Percentiles rank a stretch among this genome's conserved stretches.
phyloP scores from a whole-genome alignment of 2,329 filamentous ascomycete genomes.

The Triangularia setosa region DNA sequence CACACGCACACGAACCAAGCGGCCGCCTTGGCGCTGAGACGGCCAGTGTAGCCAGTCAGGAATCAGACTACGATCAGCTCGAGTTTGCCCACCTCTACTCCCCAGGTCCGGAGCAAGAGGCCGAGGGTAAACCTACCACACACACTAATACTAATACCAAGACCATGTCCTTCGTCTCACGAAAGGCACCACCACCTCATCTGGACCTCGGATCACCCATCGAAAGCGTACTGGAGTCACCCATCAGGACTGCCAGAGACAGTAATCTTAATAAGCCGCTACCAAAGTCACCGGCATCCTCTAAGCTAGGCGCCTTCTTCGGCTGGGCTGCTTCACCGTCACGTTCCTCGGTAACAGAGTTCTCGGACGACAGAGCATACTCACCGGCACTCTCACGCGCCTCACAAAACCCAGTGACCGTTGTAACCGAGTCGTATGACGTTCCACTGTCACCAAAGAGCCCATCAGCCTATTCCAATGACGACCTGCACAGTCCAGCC shows the following conservation, averaged over 20 bases:
- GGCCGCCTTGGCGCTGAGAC: conserved; percentile 41
- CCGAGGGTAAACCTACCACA: conserved; percentile 27
- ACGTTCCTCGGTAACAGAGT: conserved; percentile 46
- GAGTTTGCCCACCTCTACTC: conserved; percentile 25
- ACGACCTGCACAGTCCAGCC: conserved; percentile 37
- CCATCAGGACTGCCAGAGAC: conserved; percentile 19
- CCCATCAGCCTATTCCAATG: conserved; percentile 39
- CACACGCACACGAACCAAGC: conserved; percentile 39
- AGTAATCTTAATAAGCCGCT: conserved; percentile 50
- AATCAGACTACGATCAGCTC: conserved; percentile 28
- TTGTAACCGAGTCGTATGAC: conserved; percentile 37
- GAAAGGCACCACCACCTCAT: conserved; percentile 50
- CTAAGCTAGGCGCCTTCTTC: conserved; percentile 51
- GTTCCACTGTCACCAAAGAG: conserved; percentile 37
- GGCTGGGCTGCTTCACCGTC: conserved; percentile 46
- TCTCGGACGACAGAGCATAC: conserved; percentile 42
- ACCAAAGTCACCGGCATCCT: conserved; percentile 50
- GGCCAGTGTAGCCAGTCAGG: conserved; percentile 34
- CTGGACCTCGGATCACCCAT: conserved; percentile 43
- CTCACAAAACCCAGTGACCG: conserved; percentile 38
- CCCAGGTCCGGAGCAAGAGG: conserved; percentile 19
- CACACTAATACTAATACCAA: conserved; percentile 34
- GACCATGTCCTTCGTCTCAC: conserved; percentile 46
- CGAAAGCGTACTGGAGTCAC: conserved; percentile 31
- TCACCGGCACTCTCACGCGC: conserved; percentile 48